phyloP scores from a whole-genome alignment of 495 filamentous ascomycete genomes.

The Penicillium paradoxum region DNA sequence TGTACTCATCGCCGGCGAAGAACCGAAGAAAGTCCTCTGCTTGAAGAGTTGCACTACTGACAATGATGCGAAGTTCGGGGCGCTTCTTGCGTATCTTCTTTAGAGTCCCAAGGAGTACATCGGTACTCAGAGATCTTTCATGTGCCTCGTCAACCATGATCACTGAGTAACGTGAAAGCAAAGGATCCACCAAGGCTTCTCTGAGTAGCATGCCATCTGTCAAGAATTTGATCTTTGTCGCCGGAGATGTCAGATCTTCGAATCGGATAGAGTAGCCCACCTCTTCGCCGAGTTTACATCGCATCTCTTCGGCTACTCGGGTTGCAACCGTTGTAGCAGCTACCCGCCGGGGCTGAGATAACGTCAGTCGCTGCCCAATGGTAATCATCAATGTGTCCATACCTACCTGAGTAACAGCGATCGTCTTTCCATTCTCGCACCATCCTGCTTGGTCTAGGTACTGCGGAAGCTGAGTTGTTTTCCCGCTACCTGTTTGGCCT shows the following conservation, averaged over 20 bases:
- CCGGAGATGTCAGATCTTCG: slow-evolving; percentile 86
- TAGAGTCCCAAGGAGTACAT: slow-evolving; percentile 86
- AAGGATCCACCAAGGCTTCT: slow-evolving; percentile 89
- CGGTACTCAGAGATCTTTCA: slow-evolving; percentile 90
- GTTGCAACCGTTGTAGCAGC: slow-evolving; percentile 89
- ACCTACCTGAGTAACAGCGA: slow-evolving; percentile 87
- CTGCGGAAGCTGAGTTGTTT: slow-evolving; percentile 86
- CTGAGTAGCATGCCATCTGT: slow-evolving; percentile 93
- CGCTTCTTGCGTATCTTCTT: slow-evolving; percentile 88
- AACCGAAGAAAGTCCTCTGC: slow-evolving; percentile 84
- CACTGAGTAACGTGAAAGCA: slow-evolving; percentile 88
- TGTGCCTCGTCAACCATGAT: slow-evolving; percentile 99
- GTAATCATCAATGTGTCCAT: not conserved
- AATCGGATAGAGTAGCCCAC: slow-evolving; percentile 97
- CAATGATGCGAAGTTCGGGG: slow-evolving; percentile 78
- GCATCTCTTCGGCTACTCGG: slow-evolving; percentile 89
- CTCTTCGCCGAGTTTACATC: slow-evolving; percentile 85
- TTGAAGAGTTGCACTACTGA: slow-evolving; percentile 92
- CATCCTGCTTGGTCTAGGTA: slow-evolving; percentile 87
- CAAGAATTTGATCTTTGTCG: slow-evolving; percentile 90
- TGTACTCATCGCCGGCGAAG: slow-evolving; percentile 55
- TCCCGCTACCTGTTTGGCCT: slow-evolving; percentile 86
- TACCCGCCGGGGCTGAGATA: slow-evolving; percentile 73
- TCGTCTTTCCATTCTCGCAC: slow-evolving; percentile 74
- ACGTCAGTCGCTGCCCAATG: slow-evolving; percentile 12